Percentiles rank a stretch among this genome's conserved stretches.
phyloP scores from a whole-genome alignment of 208 protist genomes.

The Naegleria lovaniensis region DNA sequence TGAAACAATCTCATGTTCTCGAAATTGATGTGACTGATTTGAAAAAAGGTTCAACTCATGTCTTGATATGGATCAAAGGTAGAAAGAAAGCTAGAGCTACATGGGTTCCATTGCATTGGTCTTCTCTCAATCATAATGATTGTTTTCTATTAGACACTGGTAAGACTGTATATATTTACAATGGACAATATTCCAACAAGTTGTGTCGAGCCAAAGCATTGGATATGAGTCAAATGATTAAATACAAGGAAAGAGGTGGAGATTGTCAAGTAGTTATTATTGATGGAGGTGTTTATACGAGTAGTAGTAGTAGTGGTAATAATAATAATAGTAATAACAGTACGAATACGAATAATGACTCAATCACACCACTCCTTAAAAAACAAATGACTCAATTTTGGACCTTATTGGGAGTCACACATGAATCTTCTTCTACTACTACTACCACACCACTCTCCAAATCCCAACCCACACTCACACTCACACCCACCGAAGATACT shows the following conservation, averaged over 20 bases:
- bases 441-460: too few species aligned
- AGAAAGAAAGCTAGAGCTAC: neutral
- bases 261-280: neutral
- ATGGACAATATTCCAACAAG: neutral
- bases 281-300: neutral
- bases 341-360: too few species aligned
- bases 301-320: too few species aligned
- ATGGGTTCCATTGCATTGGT: neutral
- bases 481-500: too few species aligned
- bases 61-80: neutral
- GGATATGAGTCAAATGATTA: neutral
- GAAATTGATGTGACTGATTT: constrained; percentile 14
- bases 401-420: neutral
- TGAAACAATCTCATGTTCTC: neutral
- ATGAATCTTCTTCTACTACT: too few species aligned
- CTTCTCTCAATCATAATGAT: neutral
- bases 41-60: neutral
- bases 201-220: neutral
- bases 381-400: constrained; percentile 8
- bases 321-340: too few species aligned
- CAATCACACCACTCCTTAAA: neutral
- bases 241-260: neutral
- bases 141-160: neutral
- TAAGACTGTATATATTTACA: neutral
- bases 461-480: too few species aligned